These are phyloP conservation scores for Dalechampia spathulata DNA, from an alignment of 441 rosid genomes.

Conservation along the genomic window DNA sequence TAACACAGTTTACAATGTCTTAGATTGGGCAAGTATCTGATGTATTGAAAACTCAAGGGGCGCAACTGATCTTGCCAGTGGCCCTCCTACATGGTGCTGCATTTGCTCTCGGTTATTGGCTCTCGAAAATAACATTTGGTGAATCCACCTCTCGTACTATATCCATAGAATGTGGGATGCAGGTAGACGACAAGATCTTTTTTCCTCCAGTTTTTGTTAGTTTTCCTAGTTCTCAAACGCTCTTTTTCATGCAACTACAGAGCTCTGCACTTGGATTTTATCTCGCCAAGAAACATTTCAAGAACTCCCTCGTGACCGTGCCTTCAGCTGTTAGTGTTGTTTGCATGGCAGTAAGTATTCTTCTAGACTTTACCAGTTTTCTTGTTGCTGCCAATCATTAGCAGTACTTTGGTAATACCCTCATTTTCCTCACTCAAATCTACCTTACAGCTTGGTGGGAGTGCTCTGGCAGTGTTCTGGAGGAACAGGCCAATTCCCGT, in stretches of 20 bases:
- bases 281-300: constrained; percentile 89
- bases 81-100: constrained; percentile 79
- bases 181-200: constrained; percentile 37
- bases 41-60: constrained; percentile 86
- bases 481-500: constrained; percentile 67
- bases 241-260: constrained; percentile 27
- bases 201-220: not conserved
- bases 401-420: too few species aligned
- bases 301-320: constrained; percentile 89
- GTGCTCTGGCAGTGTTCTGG: constrained; percentile 89
- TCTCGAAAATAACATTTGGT: constrained; percentile 73
- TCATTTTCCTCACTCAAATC: not conserved
- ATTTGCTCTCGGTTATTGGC: constrained; percentile 83
- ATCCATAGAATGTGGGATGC: constrained; percentile 98
- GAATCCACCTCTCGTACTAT: constrained; percentile 97
- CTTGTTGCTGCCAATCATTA: not conserved
- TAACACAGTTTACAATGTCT: constrained; percentile 11
- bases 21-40: constrained; percentile 94
- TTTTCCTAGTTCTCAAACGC: not conserved
- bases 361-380: not conserved
- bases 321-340: constrained; percentile 98
- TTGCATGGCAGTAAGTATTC: constrained; percentile 78
- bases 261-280: constrained; percentile 94
- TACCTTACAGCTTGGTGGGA: constrained; percentile 74
- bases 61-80: constrained; percentile 76